These are phyloP conservation scores for Globisporangium nunn DNA, from an alignment of 352 stramenopile species.

Conservation along the genomic window DNA sequence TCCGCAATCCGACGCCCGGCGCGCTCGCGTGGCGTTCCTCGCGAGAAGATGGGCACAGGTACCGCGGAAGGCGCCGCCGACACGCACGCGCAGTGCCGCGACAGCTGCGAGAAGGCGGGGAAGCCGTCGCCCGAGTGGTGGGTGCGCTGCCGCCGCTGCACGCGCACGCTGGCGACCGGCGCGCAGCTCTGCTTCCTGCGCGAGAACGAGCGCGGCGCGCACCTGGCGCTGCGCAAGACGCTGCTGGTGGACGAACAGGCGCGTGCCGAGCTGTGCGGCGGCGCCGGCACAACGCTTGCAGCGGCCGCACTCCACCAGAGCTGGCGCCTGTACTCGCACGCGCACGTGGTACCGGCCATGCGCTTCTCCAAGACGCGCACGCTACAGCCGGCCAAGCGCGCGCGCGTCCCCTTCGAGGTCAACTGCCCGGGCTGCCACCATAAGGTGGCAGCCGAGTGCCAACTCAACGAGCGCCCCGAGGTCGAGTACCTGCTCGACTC, in stretches of 20 bases:
- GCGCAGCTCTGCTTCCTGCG: conserved; percentile 12
- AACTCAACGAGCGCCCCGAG: conserved; percentile 31
- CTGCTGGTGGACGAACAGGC: conserved; percentile 9
- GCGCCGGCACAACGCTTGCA: no score
- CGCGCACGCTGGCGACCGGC: conserved; percentile 2
- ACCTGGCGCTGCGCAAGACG: conserved; percentile 12
- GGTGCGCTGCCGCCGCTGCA: conserved; percentile 12
- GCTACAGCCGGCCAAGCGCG: conserved; percentile 26
- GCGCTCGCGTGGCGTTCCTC: no score
- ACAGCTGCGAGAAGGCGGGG: neutral
- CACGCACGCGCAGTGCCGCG: neutral
- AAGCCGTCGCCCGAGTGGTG: conserved; percentile 2
- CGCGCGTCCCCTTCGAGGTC: conserved; percentile 44
- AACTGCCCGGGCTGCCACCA: conserved; percentile 33
- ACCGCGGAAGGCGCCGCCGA: neutral
- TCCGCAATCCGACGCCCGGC: no score
- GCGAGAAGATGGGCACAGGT: neutral
- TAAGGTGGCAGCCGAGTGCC: conserved; percentile 45
- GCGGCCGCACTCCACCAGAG: conserved; percentile 4
- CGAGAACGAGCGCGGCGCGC: conserved; percentile 12
- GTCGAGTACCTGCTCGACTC: conserved; percentile 47
- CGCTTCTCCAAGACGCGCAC: conserved; percentile 45
- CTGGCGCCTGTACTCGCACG: conserved; percentile 25
- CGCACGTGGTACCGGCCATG: conserved; percentile 22
- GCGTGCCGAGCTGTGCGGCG: neutral